Base-by-base conservation (phyloP, 1,284 basidiomycete genomes). In the Tetrapyrgos nigripes region DNA sequence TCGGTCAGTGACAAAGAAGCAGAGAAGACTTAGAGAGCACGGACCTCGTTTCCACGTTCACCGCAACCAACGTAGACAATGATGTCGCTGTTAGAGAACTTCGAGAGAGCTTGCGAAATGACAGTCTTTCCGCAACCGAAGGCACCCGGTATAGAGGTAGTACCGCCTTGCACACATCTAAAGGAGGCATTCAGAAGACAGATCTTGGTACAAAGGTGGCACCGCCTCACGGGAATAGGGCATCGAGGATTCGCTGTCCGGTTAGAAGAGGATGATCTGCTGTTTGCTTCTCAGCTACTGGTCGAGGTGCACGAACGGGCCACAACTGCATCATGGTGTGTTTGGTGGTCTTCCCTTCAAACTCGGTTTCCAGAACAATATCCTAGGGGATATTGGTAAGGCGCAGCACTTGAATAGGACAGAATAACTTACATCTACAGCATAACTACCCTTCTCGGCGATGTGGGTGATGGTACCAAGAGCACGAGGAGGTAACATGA, bases 61-160 rank as follows among this genome's bases (percentile, higher is more conserved):
- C 94, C 96, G 73, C 95, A 99, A 44, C 97, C 97, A 68, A 99
- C 97, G 73, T 99, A 99, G 66, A 98, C 91, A 73, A 99, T 99
- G 69, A 98, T 98, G 74, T 99, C 97, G 68, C 96, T 98, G 83
- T 99, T 99, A 33, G 97, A 99, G 79, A 90, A 99, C 76, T 99
- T 99, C 66, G 97, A 98, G 62, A 99, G 82, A 13, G 97, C 97
- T 80, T 97, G 91, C 37, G 94, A 96, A 70, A 98, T 98, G 68
- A 98, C 96, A 24, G 96, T 98, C 83, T 96, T 96, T 67, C 94
- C 94, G 70, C 97, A 98, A 70, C 97, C 97, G 76, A 99, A 99
- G 67, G 97, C 97, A 68, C 97, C 97, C 28, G 97, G 97, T 74
- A 99, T 99, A 62, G 97, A 96, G 6, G 97, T 99, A 9, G 97